Evolutionary conservation across 768 basidiomycete genomes (phyloP).

Genomic region (Chalciporus sphaerocephalus): DNA sequence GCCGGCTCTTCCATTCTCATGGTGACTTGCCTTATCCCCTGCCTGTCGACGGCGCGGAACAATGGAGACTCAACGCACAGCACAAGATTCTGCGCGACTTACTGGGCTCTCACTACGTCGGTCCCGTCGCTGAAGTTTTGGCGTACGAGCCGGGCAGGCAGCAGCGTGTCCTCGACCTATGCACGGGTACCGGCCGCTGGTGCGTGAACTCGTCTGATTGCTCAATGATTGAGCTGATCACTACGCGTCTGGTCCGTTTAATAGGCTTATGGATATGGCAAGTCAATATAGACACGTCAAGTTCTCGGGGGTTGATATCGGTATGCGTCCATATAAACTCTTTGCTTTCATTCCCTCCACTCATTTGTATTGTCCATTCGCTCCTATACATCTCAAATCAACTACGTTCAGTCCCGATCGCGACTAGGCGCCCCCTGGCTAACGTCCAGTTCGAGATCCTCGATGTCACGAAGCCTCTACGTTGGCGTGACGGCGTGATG

Average conservation of each 20-base stretch:
- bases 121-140: constrained; percentile 55
- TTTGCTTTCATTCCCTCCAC: constrained; percentile 10
- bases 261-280: constrained; percentile 76
- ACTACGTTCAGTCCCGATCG: constrained; percentile 57
- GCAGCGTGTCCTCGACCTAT: constrained; percentile 64
- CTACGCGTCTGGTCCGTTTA: constrained; percentile 9
- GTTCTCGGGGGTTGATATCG: constrained; percentile 74
- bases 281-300: constrained; percentile 55
- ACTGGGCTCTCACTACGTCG: constrained; percentile 54
- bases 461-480: constrained; percentile 50
- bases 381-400: constrained; percentile 3
- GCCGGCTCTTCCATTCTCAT: constrained; percentile 67
- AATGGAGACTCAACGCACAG: constrained; percentile 51
- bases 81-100: constrained; percentile 49
- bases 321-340: constrained; percentile 38
- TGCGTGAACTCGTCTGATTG: constrained; percentile 32
- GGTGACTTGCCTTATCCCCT: constrained; percentile 61
- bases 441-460: constrained; percentile 67
- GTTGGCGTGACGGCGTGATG: constrained; percentile 52
- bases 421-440: constrained; percentile 52
- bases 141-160: constrained; percentile 36
- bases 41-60: constrained; percentile 68
- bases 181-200: constrained; percentile 75
- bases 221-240: constrained; percentile 17
- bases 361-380: constrained; percentile 9